A percentile compares a stretch with the other conserved stretches of the same genome.
Conservation (phyloP, 2,329 filamentous ascomycete genomes). For the Polychaeton citri region DNA sequence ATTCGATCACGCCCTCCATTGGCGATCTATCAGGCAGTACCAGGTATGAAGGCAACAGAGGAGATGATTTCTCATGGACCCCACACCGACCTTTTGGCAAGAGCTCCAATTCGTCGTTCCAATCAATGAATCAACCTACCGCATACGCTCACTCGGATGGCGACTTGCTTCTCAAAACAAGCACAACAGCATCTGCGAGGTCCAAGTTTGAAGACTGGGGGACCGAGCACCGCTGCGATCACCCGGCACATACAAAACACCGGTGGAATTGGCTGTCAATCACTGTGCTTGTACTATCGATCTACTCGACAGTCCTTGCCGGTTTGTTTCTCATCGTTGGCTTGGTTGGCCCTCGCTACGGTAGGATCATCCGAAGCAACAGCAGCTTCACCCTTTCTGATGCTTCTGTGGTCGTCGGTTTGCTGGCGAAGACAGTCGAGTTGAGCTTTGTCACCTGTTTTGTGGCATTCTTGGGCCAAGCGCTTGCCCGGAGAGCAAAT, state of each 20-base stretch:
- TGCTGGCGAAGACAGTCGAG: constrained; percentile 66
- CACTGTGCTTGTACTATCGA: constrained; percentile 30
- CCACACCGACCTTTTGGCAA: neutral
- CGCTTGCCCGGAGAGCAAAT: constrained; percentile 52
- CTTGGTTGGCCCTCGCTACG: constrained; percentile 49
- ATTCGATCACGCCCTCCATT: neutral
- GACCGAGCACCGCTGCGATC: neutral
- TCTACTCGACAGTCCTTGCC: constrained; percentile 53
- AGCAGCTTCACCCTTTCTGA: constrained; percentile 45
- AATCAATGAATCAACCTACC: neutral
- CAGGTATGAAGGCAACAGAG: neutral
- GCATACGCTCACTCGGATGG: neutral
- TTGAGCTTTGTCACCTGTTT: constrained; percentile 66
- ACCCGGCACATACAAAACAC: neutral
- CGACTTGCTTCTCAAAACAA: neutral
- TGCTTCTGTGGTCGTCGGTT: constrained; percentile 52
- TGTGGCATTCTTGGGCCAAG: constrained; percentile 61
- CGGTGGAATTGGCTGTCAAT: constrained; percentile 32
- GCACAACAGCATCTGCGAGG: neutral
- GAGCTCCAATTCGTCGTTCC: neutral
- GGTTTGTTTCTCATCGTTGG: constrained; percentile 53
- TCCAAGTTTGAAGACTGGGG: neutral
- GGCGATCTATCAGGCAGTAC: neutral
- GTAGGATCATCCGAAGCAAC: constrained; percentile 40
- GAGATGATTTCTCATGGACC: neutral